Evolutionary conservation across 305 asterid genomes (phyloP), one percentile per base, ranked within the genome.

Genomic region (Fraxinus paxiana): DNA sequence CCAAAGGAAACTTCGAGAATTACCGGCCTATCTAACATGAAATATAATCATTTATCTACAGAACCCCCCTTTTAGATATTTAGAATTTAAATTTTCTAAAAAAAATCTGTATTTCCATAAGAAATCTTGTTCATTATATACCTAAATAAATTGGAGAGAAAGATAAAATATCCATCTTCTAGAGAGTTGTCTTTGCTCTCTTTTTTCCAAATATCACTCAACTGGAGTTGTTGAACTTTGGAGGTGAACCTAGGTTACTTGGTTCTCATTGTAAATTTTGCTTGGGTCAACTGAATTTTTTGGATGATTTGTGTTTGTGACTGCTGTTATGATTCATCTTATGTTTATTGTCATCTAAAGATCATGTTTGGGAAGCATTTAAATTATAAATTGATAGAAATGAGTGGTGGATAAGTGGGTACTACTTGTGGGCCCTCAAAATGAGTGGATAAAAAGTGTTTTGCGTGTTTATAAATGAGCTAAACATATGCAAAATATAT

Each of bases 301-400:
- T 6, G 71, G 71, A 61, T 63, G n/a, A 22, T 61, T 54, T 24
- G n/a, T 61, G 31, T 20, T 61, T 61, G 33, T 61, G 24, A 61
- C 33, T 18, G 71, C 71, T 22, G 71, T 61, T 8, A 6, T 61
- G 71, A 61, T 22, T 24, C 33, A 22, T 61, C 31, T 63, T 63
- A 63, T 12, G 17, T 77, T 77, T 77, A 34, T 76, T 79, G 73
- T 51, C 5, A n/a, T 51, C 63, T n/a, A 51, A 51, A 51, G 63
- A 51, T 17, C 63, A 51, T 51, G 22, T 51, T 51, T 51, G 24
- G 24, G 22, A 51, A n/a, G 17, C 9, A 1, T 48, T 4, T 48
- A 15, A 15, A 48, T 48, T 48, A 48, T 48, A 48, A 48, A 48
- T 13, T 48, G 59, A 13, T 48, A 48, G 7, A 48, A 48, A 48